These are phyloP conservation scores for Perkinsus olseni DNA, from an alignment of 169 alveolate species.

Conservation along the genomic window DNA sequence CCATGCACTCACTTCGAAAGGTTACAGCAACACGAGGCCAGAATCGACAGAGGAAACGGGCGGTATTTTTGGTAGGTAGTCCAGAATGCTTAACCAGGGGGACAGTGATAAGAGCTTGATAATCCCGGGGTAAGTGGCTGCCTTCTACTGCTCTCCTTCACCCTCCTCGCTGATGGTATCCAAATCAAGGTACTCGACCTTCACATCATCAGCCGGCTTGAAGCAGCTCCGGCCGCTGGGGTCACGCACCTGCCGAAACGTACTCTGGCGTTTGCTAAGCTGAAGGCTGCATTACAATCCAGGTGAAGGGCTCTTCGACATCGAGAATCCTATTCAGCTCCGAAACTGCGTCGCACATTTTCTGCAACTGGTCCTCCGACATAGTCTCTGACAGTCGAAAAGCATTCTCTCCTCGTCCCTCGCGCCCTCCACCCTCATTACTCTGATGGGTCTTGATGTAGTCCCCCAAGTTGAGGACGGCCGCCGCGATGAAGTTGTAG, in stretches of 20 bases:
- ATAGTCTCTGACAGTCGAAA: background rate
- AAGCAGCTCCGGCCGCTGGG: conserved; percentile 2
- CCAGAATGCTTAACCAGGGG: background rate
- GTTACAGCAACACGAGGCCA: background rate
- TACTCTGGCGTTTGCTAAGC: background rate
- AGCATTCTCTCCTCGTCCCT: background rate
- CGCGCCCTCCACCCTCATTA: background rate
- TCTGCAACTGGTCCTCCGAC: background rate
- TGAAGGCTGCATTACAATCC: background rate
- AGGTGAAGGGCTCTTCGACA: background rate
- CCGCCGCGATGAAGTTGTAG: background rate
- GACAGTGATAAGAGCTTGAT: background rate
- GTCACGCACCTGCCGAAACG: background rate
- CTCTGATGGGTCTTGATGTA: background rate
- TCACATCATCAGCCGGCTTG: background rate
- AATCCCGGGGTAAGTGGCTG: background rate
- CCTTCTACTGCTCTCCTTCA: background rate
- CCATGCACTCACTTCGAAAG: background rate
- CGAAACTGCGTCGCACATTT: background rate
- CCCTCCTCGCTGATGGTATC: background rate
- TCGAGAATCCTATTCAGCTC: background rate
- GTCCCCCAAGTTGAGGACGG: background rate
- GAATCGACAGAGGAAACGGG: background rate
- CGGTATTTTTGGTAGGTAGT: background rate
- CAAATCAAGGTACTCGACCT: background rate